Percentiles rank a stretch among this genome's conserved stretches.
Conservation (phyloP, 495 filamentous ascomycete genomes). For the Hamigera avellanea region DNA sequence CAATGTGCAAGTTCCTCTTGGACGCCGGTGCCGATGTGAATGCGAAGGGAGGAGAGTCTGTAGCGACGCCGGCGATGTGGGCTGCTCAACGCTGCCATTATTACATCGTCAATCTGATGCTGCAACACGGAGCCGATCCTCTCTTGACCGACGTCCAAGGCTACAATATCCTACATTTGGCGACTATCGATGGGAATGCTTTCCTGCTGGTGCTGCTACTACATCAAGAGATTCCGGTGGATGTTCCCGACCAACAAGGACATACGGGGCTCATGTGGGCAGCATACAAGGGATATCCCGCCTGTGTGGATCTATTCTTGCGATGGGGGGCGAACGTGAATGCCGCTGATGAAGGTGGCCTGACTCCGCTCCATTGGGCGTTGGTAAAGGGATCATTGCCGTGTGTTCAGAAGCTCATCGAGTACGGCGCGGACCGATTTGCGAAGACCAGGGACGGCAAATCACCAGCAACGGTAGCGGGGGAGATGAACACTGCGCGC, state of each 20-base stretch:
- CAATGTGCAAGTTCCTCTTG: conserved; percentile 89
- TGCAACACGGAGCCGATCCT: conserved; percentile 81
- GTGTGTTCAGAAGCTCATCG: conserved; percentile 83
- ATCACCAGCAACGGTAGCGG: conserved; percentile 68
- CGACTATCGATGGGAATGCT: conserved; percentile 95
- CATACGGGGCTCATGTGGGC: conserved; percentile 98
- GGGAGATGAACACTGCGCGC: conserved; percentile 76
- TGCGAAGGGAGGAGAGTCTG: conserved; percentile 84
- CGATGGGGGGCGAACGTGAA: conserved; percentile 94
- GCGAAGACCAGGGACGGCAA: conserved; percentile 79
- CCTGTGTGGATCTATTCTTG: conserved; percentile 83
- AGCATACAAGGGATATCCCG: conserved; percentile 88
- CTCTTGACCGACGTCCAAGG: conserved; percentile 82
- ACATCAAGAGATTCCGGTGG: conserved; percentile 88
- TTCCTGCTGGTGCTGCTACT: conserved; percentile 76
- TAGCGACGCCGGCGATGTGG: conserved; percentile 92
- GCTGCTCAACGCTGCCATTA: conserved; percentile 90
- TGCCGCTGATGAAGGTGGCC: conserved; percentile 77
- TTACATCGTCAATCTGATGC: conserved; percentile 69
- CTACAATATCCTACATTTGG: conserved; percentile 93
- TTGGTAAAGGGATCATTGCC: conserved; percentile 79
- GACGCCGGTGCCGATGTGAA: conserved; percentile 86
- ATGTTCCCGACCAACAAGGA: conserved; percentile 74
- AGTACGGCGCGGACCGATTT: conserved; percentile 89
- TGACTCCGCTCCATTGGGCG: conserved; percentile 93